Evolutionary conservation across 2,329 filamentous ascomycete species (phyloP).

Genomic region (Exophiala oligosperma): DNA sequence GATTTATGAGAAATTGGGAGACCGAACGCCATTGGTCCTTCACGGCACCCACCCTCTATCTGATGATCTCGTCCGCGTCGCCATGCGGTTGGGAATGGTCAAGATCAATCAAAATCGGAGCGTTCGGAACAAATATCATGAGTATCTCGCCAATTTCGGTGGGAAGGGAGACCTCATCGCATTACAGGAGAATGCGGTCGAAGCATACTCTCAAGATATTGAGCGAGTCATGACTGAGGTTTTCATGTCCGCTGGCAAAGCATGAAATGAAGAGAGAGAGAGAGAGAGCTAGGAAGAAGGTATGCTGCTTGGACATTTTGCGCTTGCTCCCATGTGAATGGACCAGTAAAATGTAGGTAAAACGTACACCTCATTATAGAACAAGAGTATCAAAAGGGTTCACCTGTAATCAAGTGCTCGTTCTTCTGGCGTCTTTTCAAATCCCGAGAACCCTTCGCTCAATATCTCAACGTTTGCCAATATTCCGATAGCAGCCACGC

Average conservation of each 20-base stretch:
- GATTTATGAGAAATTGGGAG: conserved; percentile 41
- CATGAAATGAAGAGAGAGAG: neutral
- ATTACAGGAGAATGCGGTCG: neutral
- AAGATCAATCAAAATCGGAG: conserved; percentile 32
- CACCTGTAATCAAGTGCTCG: too few relatives aligned
- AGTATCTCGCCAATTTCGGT: conserved; percentile 8
- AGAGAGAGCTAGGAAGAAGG: neutral
- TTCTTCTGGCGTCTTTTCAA: too few relatives aligned
- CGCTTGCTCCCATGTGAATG: too few relatives aligned
- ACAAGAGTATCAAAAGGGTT: too few relatives aligned
- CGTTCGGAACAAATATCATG: conserved; percentile 29
- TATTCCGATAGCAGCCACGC: too few relatives aligned
- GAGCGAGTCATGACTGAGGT: neutral
- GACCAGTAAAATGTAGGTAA: too few relatives aligned
- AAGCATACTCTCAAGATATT: neutral
- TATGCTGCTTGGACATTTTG: too few relatives aligned
- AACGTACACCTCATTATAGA: too few relatives aligned
- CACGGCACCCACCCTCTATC: conserved; percentile 27
- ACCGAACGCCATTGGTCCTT: conserved; percentile 19
- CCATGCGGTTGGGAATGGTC: conserved; percentile 24
- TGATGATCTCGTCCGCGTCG: conserved; percentile 24
- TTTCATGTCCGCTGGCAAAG: neutral
- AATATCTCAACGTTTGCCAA: too few relatives aligned
- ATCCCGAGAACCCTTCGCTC: too few relatives aligned
- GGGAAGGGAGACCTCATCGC: neutral